Evolutionary conservation across 345 rosid genomes (phyloP), one percentile per base, ranked within the genome.

Genomic region (Salix udensis): DNA sequence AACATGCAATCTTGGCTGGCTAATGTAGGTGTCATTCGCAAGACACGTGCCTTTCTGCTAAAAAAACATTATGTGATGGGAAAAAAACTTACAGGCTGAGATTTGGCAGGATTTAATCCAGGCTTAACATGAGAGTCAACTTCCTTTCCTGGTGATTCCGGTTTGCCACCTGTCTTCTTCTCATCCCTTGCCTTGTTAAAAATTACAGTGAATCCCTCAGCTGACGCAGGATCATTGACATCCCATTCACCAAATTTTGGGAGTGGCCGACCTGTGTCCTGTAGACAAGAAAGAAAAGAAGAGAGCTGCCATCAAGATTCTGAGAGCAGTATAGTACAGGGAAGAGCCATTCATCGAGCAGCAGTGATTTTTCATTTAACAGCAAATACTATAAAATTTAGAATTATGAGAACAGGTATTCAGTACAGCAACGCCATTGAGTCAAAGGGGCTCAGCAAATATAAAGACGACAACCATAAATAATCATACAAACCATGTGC

Each of bases 181-280:
- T 95, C 98, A 81, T 95, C 94, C 79, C 98, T 89, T 67, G 97
- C 98, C 75, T 93, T 86, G 84, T 95, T 93, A 80, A 95, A 95
- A 60, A 93, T 95, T 68, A 91, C 98, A 36, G 98, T 95, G 81
- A 93, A 95, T 77, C 98, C 98, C 85, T 93, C 88, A 1, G 98
- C 98, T 15, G 98, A 87, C 40, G 93, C 91, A 66, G 98, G 97
- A 81, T 95, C 93, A 80, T 82, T 91, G 60, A 92, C 96, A 74
- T 95, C 98, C 98, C 98, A 95, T 84, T 95, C 98, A 70, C 98
- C 98, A 70, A 95, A 95, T 84, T 93, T 95, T 40, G 98, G 98
- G 80, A 93, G 88, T 70, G 89, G 92, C 74, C 88, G 92, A 77
- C 96, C 98, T 81, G 80, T 85, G 50, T 94, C 97, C 92, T 89